Evolutionary conservation across 495 filamentous ascomycete genomes (phyloP).

Genomic region (Aspergillus sclerotiicarbonarius): DNA sequence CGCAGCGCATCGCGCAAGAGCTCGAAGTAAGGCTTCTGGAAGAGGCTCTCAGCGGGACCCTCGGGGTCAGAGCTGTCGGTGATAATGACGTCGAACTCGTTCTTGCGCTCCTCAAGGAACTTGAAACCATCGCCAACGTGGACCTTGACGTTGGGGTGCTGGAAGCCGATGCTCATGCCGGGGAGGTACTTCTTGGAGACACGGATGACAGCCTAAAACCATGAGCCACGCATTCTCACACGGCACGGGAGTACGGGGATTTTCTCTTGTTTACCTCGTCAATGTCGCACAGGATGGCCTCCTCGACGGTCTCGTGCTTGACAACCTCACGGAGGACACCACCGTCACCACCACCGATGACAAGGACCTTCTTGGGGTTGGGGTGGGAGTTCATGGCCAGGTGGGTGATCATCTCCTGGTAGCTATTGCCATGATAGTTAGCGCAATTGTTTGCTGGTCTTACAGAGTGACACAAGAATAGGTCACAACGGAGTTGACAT

Average conservation of each 20-base stretch:
- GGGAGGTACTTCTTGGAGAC: conserved; percentile 98
- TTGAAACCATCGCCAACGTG: conserved; percentile 98
- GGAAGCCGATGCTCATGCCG: conserved; percentile 86
- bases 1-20: conserved; percentile 82
- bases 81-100: conserved; percentile 99
- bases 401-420: conserved; percentile 99
- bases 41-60: conserved; percentile 90
- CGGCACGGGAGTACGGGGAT: neutral
- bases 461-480: neutral
- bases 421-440: conserved; percentile 43
- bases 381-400: conserved; percentile 98
- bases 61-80: conserved; percentile 98
- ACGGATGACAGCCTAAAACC: conserved; percentile 81
- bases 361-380: conserved; percentile 94
- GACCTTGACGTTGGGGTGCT: conserved; percentile 87
- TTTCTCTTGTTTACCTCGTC: conserved; percentile 67
- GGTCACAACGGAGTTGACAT: conserved; percentile 22
- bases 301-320: conserved; percentile 92
- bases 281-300: conserved; percentile 96
- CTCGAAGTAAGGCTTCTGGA: conserved; percentile 99
- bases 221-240: neutral
- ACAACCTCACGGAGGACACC: conserved; percentile 97
- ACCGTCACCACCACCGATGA: conserved; percentile 96
- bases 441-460: neutral
- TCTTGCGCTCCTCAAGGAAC: conserved; percentile 88